Conservation (phyloP, 805 yeast genomes). For the Cyberlindnera meyerae region DNA sequence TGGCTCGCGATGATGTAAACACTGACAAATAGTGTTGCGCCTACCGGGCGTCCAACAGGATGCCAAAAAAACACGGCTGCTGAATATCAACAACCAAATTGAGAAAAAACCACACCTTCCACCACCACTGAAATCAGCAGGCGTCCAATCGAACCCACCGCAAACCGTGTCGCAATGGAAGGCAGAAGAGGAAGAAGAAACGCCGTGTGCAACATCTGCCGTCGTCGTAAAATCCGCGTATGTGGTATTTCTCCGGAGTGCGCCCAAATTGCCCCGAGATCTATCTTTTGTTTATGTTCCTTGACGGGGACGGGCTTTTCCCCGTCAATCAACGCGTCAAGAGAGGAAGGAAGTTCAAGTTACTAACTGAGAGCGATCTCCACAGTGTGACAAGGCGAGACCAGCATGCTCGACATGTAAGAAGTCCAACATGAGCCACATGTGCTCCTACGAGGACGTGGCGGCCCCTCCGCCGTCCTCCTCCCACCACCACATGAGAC, state of each 20-base stretch:
- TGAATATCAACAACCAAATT: too few species aligned
- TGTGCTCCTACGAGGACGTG: conserved; percentile 24
- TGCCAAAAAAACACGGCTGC: too few species aligned
- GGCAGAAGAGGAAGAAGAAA: conserved; percentile 22
- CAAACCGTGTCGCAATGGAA: too few species aligned
- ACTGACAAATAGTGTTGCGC: too few species aligned
- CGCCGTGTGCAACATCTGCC: conserved; percentile 27
- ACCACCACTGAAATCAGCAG: too few species aligned
- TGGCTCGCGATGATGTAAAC: too few species aligned
- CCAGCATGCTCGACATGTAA: conserved; percentile 25
- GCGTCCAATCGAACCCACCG: neutral
- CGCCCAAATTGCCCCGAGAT: neutral
- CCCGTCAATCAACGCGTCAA: neutral
- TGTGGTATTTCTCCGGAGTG: conserved; percentile 7
- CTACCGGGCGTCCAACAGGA: too few species aligned
- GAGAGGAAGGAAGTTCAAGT: conserved; percentile 5
- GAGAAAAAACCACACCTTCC: conserved; percentile 3
- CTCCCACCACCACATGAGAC: conserved; percentile 3
- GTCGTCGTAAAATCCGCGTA: conserved; percentile 27
- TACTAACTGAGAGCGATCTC: conserved; percentile 1
- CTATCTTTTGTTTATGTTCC: conserved; percentile 1
- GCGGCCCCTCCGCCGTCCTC: conserved; percentile 4
- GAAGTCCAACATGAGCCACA: conserved; percentile 23
- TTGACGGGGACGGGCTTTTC: too few species aligned
- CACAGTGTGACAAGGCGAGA: conserved; percentile 27